These are phyloP conservation scores for Miamiensis avidus DNA, from an alignment of 169 alveolate species.

Conservation along the genomic window DNA sequence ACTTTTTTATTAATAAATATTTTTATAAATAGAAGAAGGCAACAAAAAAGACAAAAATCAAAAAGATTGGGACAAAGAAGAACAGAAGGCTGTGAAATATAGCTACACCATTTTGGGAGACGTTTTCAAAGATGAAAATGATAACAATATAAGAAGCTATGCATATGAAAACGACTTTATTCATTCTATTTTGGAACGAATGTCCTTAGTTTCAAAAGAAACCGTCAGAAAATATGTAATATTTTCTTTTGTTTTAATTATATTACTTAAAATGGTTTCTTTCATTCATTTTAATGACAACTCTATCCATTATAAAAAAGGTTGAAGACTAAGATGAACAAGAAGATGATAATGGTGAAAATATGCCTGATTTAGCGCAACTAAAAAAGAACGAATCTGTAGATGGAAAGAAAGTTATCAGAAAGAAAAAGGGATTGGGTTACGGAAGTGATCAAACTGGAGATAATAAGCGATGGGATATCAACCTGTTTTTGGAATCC, in stretches of 20 bases:
- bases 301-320: too few species aligned
- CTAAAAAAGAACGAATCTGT: slow-evolving; percentile 34
- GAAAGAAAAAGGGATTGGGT: slow-evolving; percentile 61
- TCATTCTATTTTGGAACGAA: slow-evolving; percentile 34
- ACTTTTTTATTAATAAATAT: slow-evolving; percentile 32
- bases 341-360: slow-evolving; percentile 32
- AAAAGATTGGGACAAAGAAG: slow-evolving; percentile 35
- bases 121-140: slow-evolving; percentile 19
- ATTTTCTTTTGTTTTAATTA: too few species aligned
- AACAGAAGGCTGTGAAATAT: slow-evolving; percentile 34
- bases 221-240: slow-evolving; percentile 48
- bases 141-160: slow-evolving; percentile 16
- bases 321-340: slow-evolving; percentile 41
- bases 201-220: slow-evolving; percentile 36
- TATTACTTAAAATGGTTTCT: too few species aligned
- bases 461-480: slow-evolving; percentile 80
- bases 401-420: slow-evolving; percentile 27
- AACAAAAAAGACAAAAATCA: background rate
- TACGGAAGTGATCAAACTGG: slow-evolving; percentile 85
- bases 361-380: too few species aligned
- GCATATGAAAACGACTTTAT: slow-evolving; percentile 28
- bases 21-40: slow-evolving; percentile 41
- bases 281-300: too few species aligned
- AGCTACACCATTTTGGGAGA: slow-evolving; percentile 5
- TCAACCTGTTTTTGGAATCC: slow-evolving; percentile 66